Conservation (phyloP, 1,284 basidiomycete genomes). For the Irpex rosettiformis region DNA sequence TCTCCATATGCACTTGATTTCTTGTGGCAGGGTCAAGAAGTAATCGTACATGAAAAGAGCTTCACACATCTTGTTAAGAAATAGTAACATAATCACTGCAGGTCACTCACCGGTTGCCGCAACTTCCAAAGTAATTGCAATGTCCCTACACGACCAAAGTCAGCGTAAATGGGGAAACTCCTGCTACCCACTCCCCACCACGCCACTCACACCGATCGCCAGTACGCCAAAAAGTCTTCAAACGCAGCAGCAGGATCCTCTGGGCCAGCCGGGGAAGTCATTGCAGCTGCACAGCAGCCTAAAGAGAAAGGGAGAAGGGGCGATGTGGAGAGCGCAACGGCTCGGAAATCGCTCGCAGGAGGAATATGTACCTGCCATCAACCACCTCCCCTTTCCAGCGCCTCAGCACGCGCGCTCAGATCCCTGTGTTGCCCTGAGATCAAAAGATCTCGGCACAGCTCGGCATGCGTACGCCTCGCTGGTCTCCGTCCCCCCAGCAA, state of each 20-base stretch:
- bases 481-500: not conserved
- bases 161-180: not conserved
- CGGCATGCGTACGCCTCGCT: not conserved
- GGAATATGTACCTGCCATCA: not conserved
- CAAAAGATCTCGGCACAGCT: not conserved
- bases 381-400: not conserved
- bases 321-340: not conserved
- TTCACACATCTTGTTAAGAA: not conserved
- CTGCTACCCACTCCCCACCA: not conserved
- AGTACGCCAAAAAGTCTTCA: not conserved
- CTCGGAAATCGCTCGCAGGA: not conserved
- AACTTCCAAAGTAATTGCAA: not conserved
- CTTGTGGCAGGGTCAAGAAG: not conserved
- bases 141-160: not conserved
- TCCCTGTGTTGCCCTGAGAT: not conserved
- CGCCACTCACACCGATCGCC: not conserved
- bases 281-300: not conserved
- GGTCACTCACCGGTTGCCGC: not conserved
- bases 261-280: not conserved
- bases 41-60: not conserved
- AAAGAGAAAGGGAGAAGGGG: not conserved
- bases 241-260: not conserved
- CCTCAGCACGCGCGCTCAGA: not conserved
- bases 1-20: slow-evolving; percentile 1
- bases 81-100: not conserved